Base-by-base conservation (phyloP, 192 early-diverging fungal genomes). In the Martensiomyces pterosporus region DNA sequence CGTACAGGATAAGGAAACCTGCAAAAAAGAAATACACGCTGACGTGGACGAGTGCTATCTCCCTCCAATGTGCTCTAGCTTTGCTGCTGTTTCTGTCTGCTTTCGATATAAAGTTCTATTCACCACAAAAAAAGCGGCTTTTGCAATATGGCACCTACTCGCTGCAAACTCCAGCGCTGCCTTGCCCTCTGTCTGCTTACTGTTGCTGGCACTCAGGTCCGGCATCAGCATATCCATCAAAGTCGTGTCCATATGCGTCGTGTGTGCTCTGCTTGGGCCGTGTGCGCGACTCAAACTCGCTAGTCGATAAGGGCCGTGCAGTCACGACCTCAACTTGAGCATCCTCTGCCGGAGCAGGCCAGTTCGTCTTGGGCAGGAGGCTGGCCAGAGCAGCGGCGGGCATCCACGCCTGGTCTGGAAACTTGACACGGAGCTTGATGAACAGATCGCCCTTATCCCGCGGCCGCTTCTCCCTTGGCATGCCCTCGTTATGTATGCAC, bases 361-460 rank as follows among this genome's bases (percentile, higher is more conserved):
- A 36, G 15, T 22, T 29, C 24, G 50, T 55, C 6, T 23, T 33
- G 2, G 60, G 64, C 37, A 67, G 25, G 10, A 64, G 32, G 9
- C 36, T 17, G 13, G 26, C 36, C 35, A 60, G 60, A 23, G 50
- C 56, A 9, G 54, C 37, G 60, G 47, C 15, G 25, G 69, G 62
- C 22, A 15, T 46, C 69, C 69, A 73, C 0, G 34, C 38, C 17
- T 41, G 32, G 15, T 64, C 69, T 13, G 96, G 96, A 76, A 99
- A 97, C 60, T 80, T 82, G 36, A 99, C 81, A 40, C 85, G 82
- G 41, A 99, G 85, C 29, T 83, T 82, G 49, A 97, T 64, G 65
- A 86, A 94, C 12, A 99, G 78, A 63, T 93, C 87, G 29, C 96
- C 96, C 55, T 87, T 82, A 52, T 86, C 84, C 43, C 72, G 70